Conservation (phyloP, 768 basidiomycete species). For the Epithele typhae region DNA sequence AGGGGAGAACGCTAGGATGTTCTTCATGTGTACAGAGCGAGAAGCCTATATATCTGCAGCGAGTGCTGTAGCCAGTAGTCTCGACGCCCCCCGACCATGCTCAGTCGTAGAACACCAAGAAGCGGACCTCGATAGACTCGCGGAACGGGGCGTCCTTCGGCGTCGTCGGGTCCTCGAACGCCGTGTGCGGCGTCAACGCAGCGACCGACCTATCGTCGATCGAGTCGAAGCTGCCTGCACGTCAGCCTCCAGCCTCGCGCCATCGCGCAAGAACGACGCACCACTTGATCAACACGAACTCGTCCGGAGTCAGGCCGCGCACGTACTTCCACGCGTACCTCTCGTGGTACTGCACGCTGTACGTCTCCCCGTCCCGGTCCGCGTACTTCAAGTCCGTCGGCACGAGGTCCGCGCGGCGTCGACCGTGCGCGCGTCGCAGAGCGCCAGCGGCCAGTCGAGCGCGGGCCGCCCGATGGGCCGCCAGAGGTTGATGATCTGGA, state of each 20-base stretch:
- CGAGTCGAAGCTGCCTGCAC: slow-evolving; percentile 29
- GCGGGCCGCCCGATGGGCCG: slow-evolving; percentile 43
- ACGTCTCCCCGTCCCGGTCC: slow-evolving; percentile 41
- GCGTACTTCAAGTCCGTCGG: slow-evolving; percentile 36
- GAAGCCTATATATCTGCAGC: too few relatives aligned
- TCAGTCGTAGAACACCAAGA: slow-evolving; percentile 57
- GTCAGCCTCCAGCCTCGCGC: too few relatives aligned
- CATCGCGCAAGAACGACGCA: slow-evolving; percentile 16
- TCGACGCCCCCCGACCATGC: too few relatives aligned
- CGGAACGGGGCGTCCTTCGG: slow-evolving; percentile 44
- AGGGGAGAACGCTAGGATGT: too few relatives aligned
- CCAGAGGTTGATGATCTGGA: slow-evolving; percentile 54
- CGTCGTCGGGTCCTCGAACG: slow-evolving; percentile 50
- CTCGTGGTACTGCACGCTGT: slow-evolving; percentile 32
- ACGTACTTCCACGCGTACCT: slow-evolving; percentile 43
- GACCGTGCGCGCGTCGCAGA: slow-evolving; percentile 43
- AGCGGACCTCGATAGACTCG: slow-evolving; percentile 58
- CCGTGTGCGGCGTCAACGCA: slow-evolving; percentile 56
- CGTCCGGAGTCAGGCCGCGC: slow-evolving; percentile 38
- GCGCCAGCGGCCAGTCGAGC: slow-evolving; percentile 42
- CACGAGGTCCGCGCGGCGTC: slow-evolving; percentile 33
- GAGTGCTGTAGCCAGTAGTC: too few relatives aligned
- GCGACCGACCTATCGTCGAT: slow-evolving; percentile 42
- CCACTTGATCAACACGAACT: slow-evolving; percentile 47
- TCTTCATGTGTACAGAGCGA: too few relatives aligned